A percentile compares a stretch with the other conserved stretches of the same genome.
phyloP scores from a whole-genome alignment of 176 grass and related monocot species.

The Leersia perrieri region DNA sequence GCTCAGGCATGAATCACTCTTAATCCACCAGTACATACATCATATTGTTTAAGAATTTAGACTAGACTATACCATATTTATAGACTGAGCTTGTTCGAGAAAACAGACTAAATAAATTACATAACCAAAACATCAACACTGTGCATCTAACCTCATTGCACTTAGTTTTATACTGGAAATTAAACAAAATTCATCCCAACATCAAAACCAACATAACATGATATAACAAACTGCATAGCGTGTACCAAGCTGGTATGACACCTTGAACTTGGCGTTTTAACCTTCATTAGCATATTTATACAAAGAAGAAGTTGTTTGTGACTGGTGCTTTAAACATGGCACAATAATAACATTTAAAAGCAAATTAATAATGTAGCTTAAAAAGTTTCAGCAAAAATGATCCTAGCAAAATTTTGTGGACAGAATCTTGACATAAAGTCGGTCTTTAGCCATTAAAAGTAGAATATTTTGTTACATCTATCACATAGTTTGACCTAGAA shows the following conservation, averaged over 20 bases:
- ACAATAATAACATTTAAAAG: neutral
- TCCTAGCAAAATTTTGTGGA: neutral
- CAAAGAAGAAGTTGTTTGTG: neutral
- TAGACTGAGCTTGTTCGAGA: neutral
- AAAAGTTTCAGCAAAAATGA: neutral
- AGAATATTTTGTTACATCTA: neutral
- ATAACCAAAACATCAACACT: neutral
- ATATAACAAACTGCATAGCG: neutral
- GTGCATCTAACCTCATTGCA: conserved; percentile 11
- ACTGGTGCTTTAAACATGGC: neutral
- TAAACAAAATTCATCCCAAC: neutral
- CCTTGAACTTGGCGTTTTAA: neutral
- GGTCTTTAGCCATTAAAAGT: conserved; percentile 9
- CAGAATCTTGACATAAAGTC: neutral
- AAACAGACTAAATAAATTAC: conserved; percentile 2
- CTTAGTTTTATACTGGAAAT: neutral
- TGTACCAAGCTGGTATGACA: neutral
- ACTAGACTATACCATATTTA: too few relatives aligned
- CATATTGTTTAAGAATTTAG: too few relatives aligned
- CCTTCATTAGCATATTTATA: neutral
- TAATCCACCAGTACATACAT: neutral
- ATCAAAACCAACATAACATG: neutral
- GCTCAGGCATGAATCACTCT: neutral
- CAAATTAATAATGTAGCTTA: neutral
- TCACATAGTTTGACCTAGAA: conserved; percentile 22